Base-by-base conservation (phyloP, 2,329 filamentous ascomycete genomes). In the Talaromyces verruculosus region DNA sequence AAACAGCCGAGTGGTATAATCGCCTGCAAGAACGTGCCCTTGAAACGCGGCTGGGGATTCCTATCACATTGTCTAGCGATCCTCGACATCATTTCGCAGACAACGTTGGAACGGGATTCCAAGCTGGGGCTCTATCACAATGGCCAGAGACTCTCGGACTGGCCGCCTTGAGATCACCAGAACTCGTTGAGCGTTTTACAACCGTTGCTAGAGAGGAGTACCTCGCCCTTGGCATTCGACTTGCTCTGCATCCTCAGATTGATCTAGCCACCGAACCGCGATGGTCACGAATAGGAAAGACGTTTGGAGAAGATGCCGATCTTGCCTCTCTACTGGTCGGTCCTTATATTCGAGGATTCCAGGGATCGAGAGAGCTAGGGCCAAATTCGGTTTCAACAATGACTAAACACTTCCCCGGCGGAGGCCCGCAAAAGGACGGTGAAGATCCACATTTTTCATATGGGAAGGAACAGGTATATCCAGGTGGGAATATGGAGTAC, bases 341-440 rank as follows among this genome's bases (percentile, higher is more conserved):
- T 5, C 17, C 35, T 15, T 60, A 43, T 43, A 43, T 60, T 43
- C 10, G 25, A 25, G 57, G 57, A 28, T 30, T 60, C 10, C 57
- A 60, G 25, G 37, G 37, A 10, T 22, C 30, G 3, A 19, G n/a
- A 5, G 13, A 6, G 2, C 11, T 43, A 15, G 35, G 37, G 6
- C 35, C 2, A 13, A 28, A 30, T 2, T 25, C n/a, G 6, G 57
- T 60, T 8, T 43, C 35, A 5, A 82, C 83, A 0, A 79, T 84
- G 1, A 84, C 83, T 0, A 85, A 85, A 72, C 83, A 86, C 67
- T 85, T 86, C 69, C 83, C 84, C 0, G 84, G 84, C 4, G 82
- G 79, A 7, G 84, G 84, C 0, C 79, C 83, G 0, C 77, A 82
- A 69, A 73, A 83, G 65, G 73, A 82, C 57, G 84, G 84, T 22